Percentiles rank a stretch among this genome's conserved stretches.
Conservation (phyloP, 345 rosid species). For the Syzygium jambos region DNA sequence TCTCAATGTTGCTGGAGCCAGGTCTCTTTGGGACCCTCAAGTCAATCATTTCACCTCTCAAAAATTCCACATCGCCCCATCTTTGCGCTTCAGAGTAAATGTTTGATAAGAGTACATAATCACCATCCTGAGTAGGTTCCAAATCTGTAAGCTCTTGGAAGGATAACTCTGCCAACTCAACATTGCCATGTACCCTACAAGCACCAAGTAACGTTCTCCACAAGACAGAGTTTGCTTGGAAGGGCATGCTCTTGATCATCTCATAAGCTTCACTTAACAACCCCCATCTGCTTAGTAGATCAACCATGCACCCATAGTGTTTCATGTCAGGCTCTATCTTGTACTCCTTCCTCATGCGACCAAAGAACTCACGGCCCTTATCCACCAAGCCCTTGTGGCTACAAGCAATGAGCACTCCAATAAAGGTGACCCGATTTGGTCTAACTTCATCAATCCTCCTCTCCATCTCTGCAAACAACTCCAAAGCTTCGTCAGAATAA, state of each 20-base stretch:
- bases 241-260: conserved; percentile 20
- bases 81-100: conserved; percentile 17
- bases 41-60: conserved; percentile 12
- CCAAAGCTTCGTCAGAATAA: conserved; percentile 18
- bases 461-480: conserved; percentile 10
- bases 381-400: conserved; percentile 35
- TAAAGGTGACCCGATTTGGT: conserved; percentile 29
- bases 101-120: conserved; percentile 20
- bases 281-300: conserved; percentile 28
- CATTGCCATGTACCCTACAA: conserved; percentile 20
- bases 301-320: conserved; percentile 35
- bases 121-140: conserved; percentile 13
- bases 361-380: conserved; percentile 23
- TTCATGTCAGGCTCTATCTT: conserved; percentile 14
- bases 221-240: conserved; percentile 18
- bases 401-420: conserved; percentile 32
- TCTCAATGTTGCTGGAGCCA: conserved; percentile 12
- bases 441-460: conserved; percentile 3
- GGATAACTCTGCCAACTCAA: conserved; percentile 14
- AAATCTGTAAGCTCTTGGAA: conserved; percentile 5
- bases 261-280: conserved; percentile 22
- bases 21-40: neutral
- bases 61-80: conserved; percentile 22
- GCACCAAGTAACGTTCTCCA: conserved; percentile 33
- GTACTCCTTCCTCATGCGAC: conserved; percentile 13